Percentiles rank a stretch among this genome's conserved stretches.
These are phyloP conservation scores for Stenogyne calaminthoides DNA, from an alignment of 305 asterid genomes.

Conservation along the genomic window DNA sequence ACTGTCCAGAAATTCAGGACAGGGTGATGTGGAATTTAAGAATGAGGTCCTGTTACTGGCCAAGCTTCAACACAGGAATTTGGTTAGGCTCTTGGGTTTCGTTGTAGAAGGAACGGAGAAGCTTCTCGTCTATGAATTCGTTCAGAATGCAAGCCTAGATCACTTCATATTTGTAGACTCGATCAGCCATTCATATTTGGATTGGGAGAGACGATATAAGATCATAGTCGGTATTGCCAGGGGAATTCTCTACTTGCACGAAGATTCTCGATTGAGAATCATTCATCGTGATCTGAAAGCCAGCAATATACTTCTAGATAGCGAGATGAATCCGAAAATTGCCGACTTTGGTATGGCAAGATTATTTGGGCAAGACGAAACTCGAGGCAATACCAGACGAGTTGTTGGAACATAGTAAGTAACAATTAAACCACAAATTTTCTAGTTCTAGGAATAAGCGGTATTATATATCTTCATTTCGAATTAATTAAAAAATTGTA, in stretches of 20 bases:
- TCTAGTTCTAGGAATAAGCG: background rate
- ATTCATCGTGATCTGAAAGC: conserved; percentile 49
- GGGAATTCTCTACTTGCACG: conserved; percentile 47
- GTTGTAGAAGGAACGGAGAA: conserved; percentile 28
- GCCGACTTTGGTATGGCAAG: conserved; percentile 49
- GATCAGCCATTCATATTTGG: conserved; percentile 14
- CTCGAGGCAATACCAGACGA: conserved; percentile 36
- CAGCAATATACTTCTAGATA: conserved; percentile 43
- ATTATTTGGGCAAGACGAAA: conserved; percentile 35
- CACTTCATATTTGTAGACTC: conserved; percentile 37
- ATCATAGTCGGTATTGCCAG: conserved; percentile 42
- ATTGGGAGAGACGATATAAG: conserved; percentile 45
- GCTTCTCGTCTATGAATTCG: conserved; percentile 39
- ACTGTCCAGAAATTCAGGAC: conserved; percentile 38
- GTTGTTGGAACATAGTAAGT: conserved; percentile 53
- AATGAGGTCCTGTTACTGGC: conserved; percentile 46
- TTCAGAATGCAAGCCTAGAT: conserved; percentile 37
- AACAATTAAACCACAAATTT: background rate
- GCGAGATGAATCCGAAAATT: conserved; percentile 42
- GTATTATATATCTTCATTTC: no score
- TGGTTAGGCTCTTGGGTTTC: conserved; percentile 40
- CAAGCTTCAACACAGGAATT: conserved; percentile 42
- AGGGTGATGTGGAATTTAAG: conserved; percentile 40
- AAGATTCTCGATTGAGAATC: conserved; percentile 40
- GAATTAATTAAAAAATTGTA: no score